Evolutionary conservation across 129 eudicot genomes (phyloP), one percentile per base, ranked within the genome.

Genomic region (Saposhnikovia divaricata): DNA sequence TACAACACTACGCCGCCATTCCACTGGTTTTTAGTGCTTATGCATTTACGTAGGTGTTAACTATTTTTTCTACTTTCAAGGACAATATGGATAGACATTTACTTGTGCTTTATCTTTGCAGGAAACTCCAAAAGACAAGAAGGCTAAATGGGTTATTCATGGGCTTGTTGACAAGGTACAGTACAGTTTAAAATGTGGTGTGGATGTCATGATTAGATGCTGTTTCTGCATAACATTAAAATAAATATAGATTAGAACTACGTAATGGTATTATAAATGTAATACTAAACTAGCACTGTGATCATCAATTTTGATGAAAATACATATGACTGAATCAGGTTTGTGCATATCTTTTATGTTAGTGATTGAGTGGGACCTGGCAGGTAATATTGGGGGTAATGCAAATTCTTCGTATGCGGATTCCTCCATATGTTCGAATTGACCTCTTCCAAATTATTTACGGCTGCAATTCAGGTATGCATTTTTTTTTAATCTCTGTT

Each of bases 121-220:
- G 97, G 37, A 84, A 86, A 91, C 97, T 84, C 93, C 97, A 21
- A 88, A 87, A 84, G 97, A 91, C 81, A 89, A 88, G 45, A 91
- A 82, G 83, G 97, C 97, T 66, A 87, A 85, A 76, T 73, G 87
- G 85, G 89, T 91, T 80, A 86, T 89, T 39, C 97, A 73, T 80
- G 93, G 97, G 75, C 83, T 86, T 66, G 92, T 91, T 79, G 93
- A 89, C 85, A 89, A 89, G 92, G 97, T 91, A 83, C 59, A 63
- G 23, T 57, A 19, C 2, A 79, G 69, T 25, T 61, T 61, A n/a
- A 61, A 61, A 9, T 61, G 69, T 61, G 27, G 34, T 10, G 16
- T n/a, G 5, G 37, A 2, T 79, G 18, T 19, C 11, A 57, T 15
- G n/a, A 43, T 27, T 25, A 15, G 40, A 44, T 39, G 76, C 34